Evolutionary conservation across 208 protist genomes (phyloP).

Genomic region (Acanthamoeba castellanii): DNA sequence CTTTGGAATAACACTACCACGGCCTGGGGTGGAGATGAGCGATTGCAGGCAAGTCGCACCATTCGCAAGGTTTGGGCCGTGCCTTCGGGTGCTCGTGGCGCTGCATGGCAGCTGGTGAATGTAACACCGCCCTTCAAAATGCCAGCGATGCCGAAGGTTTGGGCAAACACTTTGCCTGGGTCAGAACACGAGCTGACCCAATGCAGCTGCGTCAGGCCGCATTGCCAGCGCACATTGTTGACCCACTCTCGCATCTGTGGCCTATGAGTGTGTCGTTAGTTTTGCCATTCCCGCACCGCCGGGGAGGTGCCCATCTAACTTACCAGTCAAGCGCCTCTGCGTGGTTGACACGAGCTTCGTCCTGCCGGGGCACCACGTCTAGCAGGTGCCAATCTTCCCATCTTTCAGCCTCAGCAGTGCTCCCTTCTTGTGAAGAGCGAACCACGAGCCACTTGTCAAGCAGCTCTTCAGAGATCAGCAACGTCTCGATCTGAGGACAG

Average conservation of each 20-base stretch:
- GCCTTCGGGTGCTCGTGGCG: background rate
- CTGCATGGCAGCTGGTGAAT: too few species aligned
- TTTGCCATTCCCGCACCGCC: too few species aligned
- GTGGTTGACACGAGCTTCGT: too few species aligned
- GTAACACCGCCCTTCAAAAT: background rate
- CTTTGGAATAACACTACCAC: background rate
- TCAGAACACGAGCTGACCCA: background rate
- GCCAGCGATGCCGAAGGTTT: background rate
- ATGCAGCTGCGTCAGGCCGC: background rate
- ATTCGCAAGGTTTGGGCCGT: background rate
- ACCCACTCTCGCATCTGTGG: background rate
- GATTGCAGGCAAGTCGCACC: background rate
- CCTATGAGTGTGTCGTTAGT: background rate
- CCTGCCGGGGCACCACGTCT: too few species aligned
- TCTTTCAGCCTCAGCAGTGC: too few species aligned
- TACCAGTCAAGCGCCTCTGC: too few species aligned
- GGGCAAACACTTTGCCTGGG: background rate
- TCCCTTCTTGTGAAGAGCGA: too few species aligned
- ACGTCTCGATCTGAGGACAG: too few species aligned
- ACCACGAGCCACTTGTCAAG: too few species aligned
- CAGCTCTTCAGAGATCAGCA: too few species aligned
- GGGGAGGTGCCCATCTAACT: too few species aligned
- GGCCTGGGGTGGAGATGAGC: background rate
- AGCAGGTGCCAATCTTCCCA: too few species aligned
- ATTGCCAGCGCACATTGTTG: background rate